A percentile compares a stretch with the other conserved stretches of the same genome.
Conservation (phyloP, 345 rosid species). For the Euphorbia lathyris region DNA sequence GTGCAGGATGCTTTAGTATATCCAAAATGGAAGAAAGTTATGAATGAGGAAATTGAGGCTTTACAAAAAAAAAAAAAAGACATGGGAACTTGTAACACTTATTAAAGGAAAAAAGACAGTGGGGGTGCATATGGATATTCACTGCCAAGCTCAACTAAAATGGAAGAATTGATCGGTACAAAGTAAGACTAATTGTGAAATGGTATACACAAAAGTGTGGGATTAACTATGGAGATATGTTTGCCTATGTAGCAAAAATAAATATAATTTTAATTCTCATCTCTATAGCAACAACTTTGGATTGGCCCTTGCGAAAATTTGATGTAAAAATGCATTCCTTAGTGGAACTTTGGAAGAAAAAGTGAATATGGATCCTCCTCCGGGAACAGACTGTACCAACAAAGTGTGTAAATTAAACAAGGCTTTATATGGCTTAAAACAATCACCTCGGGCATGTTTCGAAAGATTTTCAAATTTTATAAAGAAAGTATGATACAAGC, state of each 20-base stretch:
- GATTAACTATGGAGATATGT: background rate
- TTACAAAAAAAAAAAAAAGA: background rate
- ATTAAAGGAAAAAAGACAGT: background rate
- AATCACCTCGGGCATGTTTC: conserved; percentile 2
- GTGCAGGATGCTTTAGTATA: background rate
- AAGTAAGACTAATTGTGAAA: background rate
- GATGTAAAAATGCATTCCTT: conserved; percentile 2
- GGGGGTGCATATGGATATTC: background rate
- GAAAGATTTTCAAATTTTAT: background rate
- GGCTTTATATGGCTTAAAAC: background rate
- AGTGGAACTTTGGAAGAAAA: background rate
- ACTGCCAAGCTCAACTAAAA: background rate
- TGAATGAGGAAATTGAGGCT: conserved; percentile 5
- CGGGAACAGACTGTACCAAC: background rate
- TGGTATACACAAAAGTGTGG: background rate
- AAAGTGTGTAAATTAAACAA: background rate
- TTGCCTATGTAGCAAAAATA: background rate
- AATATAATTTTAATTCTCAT: background rate
- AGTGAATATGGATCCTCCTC: conserved; percentile 8
- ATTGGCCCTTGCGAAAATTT: background rate
- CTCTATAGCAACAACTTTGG: background rate
- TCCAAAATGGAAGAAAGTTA: background rate
- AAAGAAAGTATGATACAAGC: no score
- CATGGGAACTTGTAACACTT: background rate
- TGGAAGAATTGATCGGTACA: background rate